Evolutionary conservation across 2,329 filamentous ascomycete genomes (phyloP), one percentile per base, ranked within the genome.

Genomic region (Diaporthe vaccinii): DNA sequence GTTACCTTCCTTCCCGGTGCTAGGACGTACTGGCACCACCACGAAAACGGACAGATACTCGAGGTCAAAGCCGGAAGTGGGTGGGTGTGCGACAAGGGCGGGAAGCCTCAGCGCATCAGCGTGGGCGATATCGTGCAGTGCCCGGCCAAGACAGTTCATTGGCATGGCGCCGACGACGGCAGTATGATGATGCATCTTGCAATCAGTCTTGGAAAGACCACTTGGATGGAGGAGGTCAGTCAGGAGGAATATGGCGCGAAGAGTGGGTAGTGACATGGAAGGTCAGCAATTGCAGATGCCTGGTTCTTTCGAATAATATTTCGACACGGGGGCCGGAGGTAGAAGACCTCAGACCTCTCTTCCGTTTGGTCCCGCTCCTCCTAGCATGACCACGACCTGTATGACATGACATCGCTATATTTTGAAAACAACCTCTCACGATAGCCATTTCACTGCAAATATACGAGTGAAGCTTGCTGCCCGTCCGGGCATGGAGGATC

Each of bases 11-110:
- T 84, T 0, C 85, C 85, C 10, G 84, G 85, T 68, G 83, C 85
- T 0, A 82, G 85, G 28, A 87, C 85, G 7, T 80, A 85, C 78
- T 87, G 86, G 86, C 85, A 87, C 78, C 83, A 81, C 1, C 86
- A 87, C 76, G 84, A 85, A 68, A 79, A 82, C n/a, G 86, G 85
- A 4, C 86, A 87, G 78, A 79, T 87, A 44, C 79, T 87, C 46
- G 80, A 82, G 41, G 85, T 86, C 2, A 79, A 83, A 22, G 80
- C 83, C 3, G 85, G 85, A 0, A 80, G 79, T 10, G 85, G 85
- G 10, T 84, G 86, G 81, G 81, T 87, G 31, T 87, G 86, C 75
- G 84, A 86, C 31, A 83, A 82, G 51, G 85, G 85, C 1, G 81
- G 81, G 31, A 78, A 79, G 67, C 84, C 84, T 4, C 77, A 80